These are phyloP conservation scores for Phlebiopsis flavidoalba DNA, from an alignment of 768 basidiomycete genomes.

Conservation along the genomic window DNA sequence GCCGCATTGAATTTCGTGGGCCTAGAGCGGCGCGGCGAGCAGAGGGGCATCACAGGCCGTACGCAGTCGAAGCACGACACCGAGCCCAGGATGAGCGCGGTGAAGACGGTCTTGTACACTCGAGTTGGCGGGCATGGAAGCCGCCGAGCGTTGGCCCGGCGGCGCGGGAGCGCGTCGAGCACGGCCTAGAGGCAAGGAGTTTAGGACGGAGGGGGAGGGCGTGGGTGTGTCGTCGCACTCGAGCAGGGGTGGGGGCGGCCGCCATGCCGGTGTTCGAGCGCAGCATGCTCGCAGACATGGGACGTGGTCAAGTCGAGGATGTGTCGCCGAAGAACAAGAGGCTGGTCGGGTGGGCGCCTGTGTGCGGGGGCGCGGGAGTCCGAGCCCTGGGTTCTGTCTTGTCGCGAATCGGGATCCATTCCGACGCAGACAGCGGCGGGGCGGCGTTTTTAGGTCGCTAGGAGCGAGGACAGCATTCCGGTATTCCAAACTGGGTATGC, in stretches of 20 bases:
- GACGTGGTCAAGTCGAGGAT: not conserved
- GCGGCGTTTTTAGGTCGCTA: no score
- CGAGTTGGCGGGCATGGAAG: slow-evolving; percentile 9
- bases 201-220: not conserved
- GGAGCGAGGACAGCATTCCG: no score
- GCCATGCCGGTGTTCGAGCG: not conserved
- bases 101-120: slow-evolving; percentile 35
- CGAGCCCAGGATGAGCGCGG: slow-evolving; percentile 30
- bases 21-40: not conserved
- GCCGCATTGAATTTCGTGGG: slow-evolving; percentile 2
- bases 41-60: slow-evolving; percentile 32
- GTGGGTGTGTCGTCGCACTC: not conserved
- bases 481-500: no score
- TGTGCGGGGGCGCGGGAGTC: no score
- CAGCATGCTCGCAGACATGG: not conserved
- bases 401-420: no score
- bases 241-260: not conserved
- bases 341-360: no score
- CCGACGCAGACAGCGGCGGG: no score
- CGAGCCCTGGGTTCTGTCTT: no score
- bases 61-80: slow-evolving; percentile 36
- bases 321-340: not conserved
- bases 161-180: not conserved
- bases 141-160: not conserved
- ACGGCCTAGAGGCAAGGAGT: not conserved